Base-by-base conservation (phyloP, 225 moss, liverwort and hornwort species). In the Asterella californica region DNA sequence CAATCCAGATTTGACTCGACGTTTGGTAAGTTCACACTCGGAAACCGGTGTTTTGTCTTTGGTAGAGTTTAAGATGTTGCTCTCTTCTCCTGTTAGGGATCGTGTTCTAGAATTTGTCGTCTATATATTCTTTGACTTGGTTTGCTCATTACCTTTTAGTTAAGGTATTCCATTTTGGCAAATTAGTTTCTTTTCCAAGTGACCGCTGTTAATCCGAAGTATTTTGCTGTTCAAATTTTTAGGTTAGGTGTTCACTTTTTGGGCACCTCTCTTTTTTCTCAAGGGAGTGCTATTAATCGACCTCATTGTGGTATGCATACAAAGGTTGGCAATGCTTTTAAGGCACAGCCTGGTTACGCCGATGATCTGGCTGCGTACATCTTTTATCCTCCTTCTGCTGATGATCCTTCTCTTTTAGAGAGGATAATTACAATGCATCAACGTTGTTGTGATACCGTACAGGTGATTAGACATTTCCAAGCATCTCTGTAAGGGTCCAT, bases 251-350 rank as follows among this genome's bases (percentile, higher is more conserved):
- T 47, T 15, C 10, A 47, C 12, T 15, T 15, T 19, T 70, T 46
- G 19, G 48, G 10, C 4, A 1, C 15, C 8, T 47, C 24, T 70
- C 14, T 19, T 2, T 9, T n/a, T 42, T 38, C 32, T 48, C 19
- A 9, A 12, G 42, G 42, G 47, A 34, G 34, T 32, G 48, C 38
- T 54, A 71, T 47, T 79, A 52, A 85, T 42, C 74, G 72, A 46
- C 61, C 83, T 83, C 83, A n/a, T 84, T 88, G 87, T 78, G 81
- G 85, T 80, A 79, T 90, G 84, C 59, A 84, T 81, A 85, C 88
- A 75, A 91, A 97, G 96, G 94, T 97, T 83, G 90, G 86, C 83
- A 99, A 94, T 84, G 90, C 88, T 80, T 92, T 99, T 79, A 86
- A 81, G 80, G 88, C 90, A 83, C 90, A 88, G 72, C 92, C 95